Conservation (phyloP, 2,329 filamentous ascomycete genomes). For the Phialocephala sp. region DNA sequence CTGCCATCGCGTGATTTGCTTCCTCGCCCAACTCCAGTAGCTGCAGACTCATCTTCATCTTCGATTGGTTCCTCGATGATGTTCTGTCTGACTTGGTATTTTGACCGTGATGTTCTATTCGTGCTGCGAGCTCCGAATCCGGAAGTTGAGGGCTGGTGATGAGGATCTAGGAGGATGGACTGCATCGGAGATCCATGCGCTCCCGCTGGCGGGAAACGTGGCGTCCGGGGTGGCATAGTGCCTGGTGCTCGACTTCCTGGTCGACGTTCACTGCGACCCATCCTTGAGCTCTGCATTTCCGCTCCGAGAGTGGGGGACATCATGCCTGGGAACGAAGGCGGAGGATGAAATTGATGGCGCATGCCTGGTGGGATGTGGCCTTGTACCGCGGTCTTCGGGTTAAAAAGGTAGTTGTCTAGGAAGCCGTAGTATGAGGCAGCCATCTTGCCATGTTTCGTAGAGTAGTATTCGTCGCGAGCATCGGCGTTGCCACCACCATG, state of each 20-base stretch:
- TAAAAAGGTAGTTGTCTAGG: conserved; percentile 85
- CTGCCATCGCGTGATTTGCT: conserved; percentile 27
- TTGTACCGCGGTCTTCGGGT: conserved; percentile 70
- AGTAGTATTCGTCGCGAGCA: conserved; percentile 89
- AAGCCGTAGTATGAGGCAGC: conserved; percentile 97
- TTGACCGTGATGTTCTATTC: conserved; percentile 52
- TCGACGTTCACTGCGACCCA: conserved; percentile 52
- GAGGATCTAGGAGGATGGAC: conserved; percentile 75
- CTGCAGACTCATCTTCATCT: conserved; percentile 45
- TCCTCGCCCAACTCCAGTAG: conserved; percentile 26
- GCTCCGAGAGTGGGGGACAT: conserved; percentile 64
- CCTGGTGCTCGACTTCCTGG: conserved; percentile 49
- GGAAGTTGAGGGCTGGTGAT: conserved; percentile 69
- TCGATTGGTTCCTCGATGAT: conserved; percentile 63
- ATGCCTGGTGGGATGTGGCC: conserved; percentile 62
- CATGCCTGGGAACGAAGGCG: conserved; percentile 75
- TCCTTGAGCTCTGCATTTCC: conserved; percentile 60
- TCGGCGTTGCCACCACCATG: conserved; percentile 49
- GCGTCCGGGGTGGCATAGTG: conserved; percentile 45
- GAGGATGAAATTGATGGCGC: conserved; percentile 72
- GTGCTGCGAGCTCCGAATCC: conserved; percentile 52
- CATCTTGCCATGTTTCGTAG: conserved; percentile 97
- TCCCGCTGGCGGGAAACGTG: conserved; percentile 50
- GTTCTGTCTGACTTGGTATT: conserved; percentile 53
- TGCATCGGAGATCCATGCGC: conserved; percentile 61